Percentiles rank a stretch among this genome's conserved stretches.
Evolutionary conservation across 2,329 filamentous ascomycete species (phyloP).

Genomic region (Metarhizium guizhouense): DNA sequence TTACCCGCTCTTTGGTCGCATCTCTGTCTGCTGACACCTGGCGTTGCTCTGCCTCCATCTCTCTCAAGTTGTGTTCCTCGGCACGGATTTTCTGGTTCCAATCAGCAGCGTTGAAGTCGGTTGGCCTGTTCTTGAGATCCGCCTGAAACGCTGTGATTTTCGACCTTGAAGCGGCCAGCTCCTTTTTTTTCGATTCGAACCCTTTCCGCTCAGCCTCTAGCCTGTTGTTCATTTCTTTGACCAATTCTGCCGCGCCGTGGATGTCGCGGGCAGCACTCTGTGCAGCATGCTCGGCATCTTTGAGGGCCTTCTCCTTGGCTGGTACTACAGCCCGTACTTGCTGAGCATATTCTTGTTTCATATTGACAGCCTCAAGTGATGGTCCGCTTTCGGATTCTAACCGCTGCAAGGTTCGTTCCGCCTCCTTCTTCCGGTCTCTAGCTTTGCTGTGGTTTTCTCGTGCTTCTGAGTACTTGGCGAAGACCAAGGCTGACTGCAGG

Average conservation of each 20-base stretch:
- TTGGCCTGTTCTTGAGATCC: constrained; percentile 50
- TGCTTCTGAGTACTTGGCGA: constrained; percentile 55
- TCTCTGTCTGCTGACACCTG: constrained; percentile 28
- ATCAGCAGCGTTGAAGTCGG: constrained; percentile 57
- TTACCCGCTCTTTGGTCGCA: constrained; percentile 33
- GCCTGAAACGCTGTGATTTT: constrained; percentile 56
- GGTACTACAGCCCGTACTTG: constrained; percentile 47
- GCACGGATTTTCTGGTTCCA: constrained; percentile 65
- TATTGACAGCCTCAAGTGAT: constrained; percentile 56
- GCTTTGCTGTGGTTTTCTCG: constrained; percentile 37
- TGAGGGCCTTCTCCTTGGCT: constrained; percentile 44
- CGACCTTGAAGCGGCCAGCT: constrained; percentile 39
- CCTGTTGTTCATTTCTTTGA: constrained; percentile 33
- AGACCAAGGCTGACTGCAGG: constrained; percentile 55
- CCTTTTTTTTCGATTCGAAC: constrained; percentile 40
- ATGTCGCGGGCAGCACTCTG: constrained; percentile 34
- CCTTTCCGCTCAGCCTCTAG: constrained; percentile 42
- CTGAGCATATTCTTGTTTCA: constrained; percentile 58
- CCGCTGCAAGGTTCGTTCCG: constrained; percentile 46
- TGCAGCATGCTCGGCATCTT: constrained; percentile 42
- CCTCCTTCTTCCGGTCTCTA: constrained; percentile 45
- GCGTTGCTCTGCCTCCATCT: constrained; percentile 35
- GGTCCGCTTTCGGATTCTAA: constrained; percentile 57
- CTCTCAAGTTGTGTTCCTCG: constrained; percentile 47
- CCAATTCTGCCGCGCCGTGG: constrained; percentile 23